Evolutionary conservation across 805 yeast species (phyloP).

Genomic region (Tetrapisispora nanseiensis): DNA sequence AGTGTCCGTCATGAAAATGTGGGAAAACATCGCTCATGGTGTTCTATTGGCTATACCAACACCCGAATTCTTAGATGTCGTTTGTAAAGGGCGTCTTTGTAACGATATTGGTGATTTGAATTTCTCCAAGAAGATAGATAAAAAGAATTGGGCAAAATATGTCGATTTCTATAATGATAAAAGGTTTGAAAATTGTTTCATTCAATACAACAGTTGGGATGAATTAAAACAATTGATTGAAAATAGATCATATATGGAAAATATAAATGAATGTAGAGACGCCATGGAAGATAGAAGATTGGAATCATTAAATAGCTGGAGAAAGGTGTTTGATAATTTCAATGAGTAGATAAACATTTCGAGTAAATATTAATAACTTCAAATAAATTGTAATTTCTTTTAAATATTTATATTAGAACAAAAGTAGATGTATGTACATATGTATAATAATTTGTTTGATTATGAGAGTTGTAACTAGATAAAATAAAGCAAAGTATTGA

Average conservation of each 20-base stretch:
- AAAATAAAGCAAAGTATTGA: too few relatives aligned
- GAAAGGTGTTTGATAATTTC: background rate
- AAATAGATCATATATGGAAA: slow-evolving; percentile 1
- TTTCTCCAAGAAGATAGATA: slow-evolving; percentile 2
- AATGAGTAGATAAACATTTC: too few relatives aligned
- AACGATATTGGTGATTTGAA: slow-evolving; percentile 1
- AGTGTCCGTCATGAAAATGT: slow-evolving; percentile 10
- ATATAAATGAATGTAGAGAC: slow-evolving; percentile 6
- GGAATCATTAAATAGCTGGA: slow-evolving; percentile 1
- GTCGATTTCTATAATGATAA: slow-evolving; percentile 7
- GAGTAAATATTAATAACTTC: too few relatives aligned
- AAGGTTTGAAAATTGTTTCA: slow-evolving; percentile 5
- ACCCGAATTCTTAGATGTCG: slow-evolving; percentile 5
- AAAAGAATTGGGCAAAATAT: slow-evolving; percentile 5
- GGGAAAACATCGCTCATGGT: slow-evolving; percentile 9
- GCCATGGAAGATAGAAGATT: slow-evolving; percentile 3
- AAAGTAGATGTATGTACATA: too few relatives aligned
- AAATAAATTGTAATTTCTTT: too few relatives aligned
- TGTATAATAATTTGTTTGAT: too few relatives aligned
- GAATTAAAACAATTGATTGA: slow-evolving; percentile 5
- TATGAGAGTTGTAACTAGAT: too few relatives aligned
- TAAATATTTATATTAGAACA: background rate
- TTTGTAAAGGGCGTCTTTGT: slow-evolving; percentile 4
- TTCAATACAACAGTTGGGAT: slow-evolving; percentile 8
- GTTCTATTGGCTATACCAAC: slow-evolving; percentile 6